Evolutionary conservation across 495 filamentous ascomycete species (phyloP).

Genomic region (Aspergillus egyptiacus): DNA sequence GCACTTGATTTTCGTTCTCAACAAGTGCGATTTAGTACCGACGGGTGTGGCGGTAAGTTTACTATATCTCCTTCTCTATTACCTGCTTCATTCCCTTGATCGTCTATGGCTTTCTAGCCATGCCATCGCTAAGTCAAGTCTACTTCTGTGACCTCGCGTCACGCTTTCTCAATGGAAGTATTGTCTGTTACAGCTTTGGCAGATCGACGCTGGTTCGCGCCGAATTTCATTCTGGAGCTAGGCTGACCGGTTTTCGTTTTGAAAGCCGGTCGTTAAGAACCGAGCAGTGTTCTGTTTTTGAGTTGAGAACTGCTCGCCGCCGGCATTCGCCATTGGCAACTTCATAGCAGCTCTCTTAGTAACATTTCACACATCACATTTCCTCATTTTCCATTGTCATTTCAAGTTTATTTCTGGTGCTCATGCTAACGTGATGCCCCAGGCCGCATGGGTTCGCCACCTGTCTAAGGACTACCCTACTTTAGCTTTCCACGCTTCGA

Average conservation of each 20-base stretch:
- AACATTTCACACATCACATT: constrained; percentile 83
- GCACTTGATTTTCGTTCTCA: constrained; percentile 85
- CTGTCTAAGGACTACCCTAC: constrained; percentile 86
- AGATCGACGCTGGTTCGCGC: constrained; percentile 75
- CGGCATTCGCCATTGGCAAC: constrained; percentile 23
- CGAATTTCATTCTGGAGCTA: constrained; percentile 54
- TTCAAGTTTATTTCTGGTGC: constrained; percentile 9
- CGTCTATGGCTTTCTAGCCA: constrained; percentile 18
- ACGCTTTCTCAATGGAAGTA: constrained; percentile 58
- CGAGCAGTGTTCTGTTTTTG: constrained; percentile 66
- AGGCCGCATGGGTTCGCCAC: constrained; percentile 81
- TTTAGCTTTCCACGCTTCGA: constrained; percentile 83
- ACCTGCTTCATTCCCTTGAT: constrained; percentile 12
- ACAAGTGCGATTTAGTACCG: constrained; percentile 96
- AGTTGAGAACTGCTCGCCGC: constrained; percentile 71
- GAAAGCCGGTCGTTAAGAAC: constrained; percentile 53
- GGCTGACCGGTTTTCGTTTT: constrained; percentile 79
- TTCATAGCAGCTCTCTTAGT: constrained; percentile 89
- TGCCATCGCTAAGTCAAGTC: constrained; percentile 95
- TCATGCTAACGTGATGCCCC: constrained; percentile 37
- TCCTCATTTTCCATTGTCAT: constrained; percentile 12
- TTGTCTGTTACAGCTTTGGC: constrained; percentile 98
- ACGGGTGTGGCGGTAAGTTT: constrained; percentile 86
- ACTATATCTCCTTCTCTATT: constrained; percentile 10
- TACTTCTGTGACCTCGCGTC: constrained; percentile 52